Percentiles rank a stretch among this genome's conserved stretches.
Evolutionary conservation across 2,329 filamentous ascomycete species (phyloP).

Genomic region (Aureobasidium subglaciale): DNA sequence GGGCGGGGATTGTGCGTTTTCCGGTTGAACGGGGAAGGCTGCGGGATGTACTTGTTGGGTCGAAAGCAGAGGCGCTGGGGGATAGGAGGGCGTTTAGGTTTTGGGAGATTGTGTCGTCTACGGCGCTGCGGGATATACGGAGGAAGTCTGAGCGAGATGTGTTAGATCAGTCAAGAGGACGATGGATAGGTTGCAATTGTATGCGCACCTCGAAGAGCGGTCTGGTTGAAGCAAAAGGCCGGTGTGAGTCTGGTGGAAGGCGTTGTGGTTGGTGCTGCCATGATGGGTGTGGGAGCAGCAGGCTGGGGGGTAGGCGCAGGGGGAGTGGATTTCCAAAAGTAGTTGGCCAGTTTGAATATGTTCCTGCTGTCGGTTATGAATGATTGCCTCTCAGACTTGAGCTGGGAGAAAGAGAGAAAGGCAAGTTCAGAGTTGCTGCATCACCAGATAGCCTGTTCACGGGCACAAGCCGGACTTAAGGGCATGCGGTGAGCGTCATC

Average conservation of each 20-base stretch:
- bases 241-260: conserved; percentile 36
- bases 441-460: not conserved
- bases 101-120: conserved; percentile 90
- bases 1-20: conserved; percentile 49
- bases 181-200: not conserved
- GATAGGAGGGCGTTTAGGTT: conserved; percentile 85
- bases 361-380: not conserved
- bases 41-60: conserved; percentile 67
- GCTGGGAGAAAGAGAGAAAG: not conserved
- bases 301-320: conserved; percentile 13
- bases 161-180: conserved; percentile 26
- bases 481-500: not conserved
- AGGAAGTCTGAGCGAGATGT: conserved; percentile 65
- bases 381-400: not conserved
- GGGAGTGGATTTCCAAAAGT: conserved; percentile 23
- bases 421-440: not conserved
- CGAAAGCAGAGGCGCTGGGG: conserved; percentile 65
- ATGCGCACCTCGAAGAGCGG: conserved; percentile 39
- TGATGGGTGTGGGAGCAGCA: conserved; percentile 6
- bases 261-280: conserved; percentile 15
- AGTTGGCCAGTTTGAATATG: conserved; percentile 23
- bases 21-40: conserved; percentile 47
- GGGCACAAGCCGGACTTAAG: not conserved
- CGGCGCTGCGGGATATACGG: conserved; percentile 69
- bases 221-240: conserved; percentile 47